These are phyloP conservation scores for Cryphonectria radicalis DNA, from an alignment of 2,329 filamentous ascomycete genomes.

Conservation along the genomic window DNA sequence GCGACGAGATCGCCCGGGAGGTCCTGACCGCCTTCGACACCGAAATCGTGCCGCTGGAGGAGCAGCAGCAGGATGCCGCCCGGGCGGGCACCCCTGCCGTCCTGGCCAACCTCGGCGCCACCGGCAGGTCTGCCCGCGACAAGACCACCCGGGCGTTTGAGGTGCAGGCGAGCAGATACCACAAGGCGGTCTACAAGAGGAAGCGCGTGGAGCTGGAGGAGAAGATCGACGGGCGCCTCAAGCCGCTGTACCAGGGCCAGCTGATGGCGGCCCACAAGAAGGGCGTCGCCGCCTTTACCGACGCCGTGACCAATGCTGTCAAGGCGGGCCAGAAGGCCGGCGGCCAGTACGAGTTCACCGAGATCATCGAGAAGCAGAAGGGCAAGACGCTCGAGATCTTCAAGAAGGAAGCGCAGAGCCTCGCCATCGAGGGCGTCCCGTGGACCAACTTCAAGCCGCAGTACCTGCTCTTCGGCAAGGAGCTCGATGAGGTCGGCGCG, in stretches of 20 bases:
- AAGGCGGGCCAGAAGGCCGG: conserved; percentile 94
- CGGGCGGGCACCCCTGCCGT: conserved; percentile 75
- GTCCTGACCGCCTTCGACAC: conserved; percentile 84
- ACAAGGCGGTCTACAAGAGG: conserved; percentile 89
- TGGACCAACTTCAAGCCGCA: conserved; percentile 91
- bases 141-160: conserved; percentile 85
- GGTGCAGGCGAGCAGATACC: conserved; percentile 87
- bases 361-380: conserved; percentile 87
- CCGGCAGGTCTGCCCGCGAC: conserved; percentile 72
- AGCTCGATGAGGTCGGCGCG: conserved; percentile 85
- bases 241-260: conserved; percentile 86
- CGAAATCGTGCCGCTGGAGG: conserved; percentile 81
- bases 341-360: conserved; percentile 88
- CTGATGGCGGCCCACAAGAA: conserved; percentile 86
- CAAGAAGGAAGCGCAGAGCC: conserved; percentile 72
- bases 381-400: conserved; percentile 75
- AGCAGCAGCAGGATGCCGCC: conserved; percentile 76
- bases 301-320: conserved; percentile 83
- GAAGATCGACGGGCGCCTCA: conserved; percentile 88
- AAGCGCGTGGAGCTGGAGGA: conserved; percentile 84
- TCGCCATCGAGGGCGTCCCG: conserved; percentile 75
- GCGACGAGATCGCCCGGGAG: conserved; percentile 93
- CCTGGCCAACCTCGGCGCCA: conserved; percentile 73
- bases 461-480: conserved; percentile 80
- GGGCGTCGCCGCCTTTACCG: conserved; percentile 81